Percentiles rank a stretch among this genome's conserved stretches.
phyloP scores from a whole-genome alignment of 805 yeast species.

The Metschnikowia kunwiensis region DNA sequence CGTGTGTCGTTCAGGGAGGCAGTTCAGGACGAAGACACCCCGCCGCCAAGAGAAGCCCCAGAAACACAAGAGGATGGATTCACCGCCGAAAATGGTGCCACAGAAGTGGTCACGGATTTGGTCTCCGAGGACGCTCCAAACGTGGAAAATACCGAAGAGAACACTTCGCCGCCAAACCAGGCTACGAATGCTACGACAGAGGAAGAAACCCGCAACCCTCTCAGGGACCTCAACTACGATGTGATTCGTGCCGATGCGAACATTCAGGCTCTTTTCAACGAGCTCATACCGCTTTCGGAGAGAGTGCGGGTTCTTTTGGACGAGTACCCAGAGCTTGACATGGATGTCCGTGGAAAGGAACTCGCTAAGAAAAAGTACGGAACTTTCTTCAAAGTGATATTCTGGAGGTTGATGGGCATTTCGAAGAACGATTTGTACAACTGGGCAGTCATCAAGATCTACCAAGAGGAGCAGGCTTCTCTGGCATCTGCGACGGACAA shows the following conservation, averaged over 20 bases:
- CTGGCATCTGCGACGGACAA: background rate
- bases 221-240: conserved; percentile 26
- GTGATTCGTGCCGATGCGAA: conserved; percentile 37
- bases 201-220: background rate
- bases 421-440: conserved; percentile 45
- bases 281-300: conserved; percentile 39
- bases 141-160: background rate
- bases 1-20: background rate
- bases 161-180: background rate
- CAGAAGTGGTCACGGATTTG: background rate
- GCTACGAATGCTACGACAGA: background rate
- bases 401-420: conserved; percentile 61
- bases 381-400: conserved; percentile 30
- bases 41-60: too few species aligned
- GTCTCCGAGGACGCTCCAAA: background rate
- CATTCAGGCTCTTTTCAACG: conserved; percentile 37
- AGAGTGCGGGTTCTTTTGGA: conserved; percentile 40
- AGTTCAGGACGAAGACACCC: background rate
- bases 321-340: conserved; percentile 29
- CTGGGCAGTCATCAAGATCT: conserved; percentile 42
- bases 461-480: conserved; percentile 13
- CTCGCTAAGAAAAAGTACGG: conserved; percentile 35
- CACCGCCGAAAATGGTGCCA: background rate
- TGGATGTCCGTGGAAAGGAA: conserved; percentile 45
- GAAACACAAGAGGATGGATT: background rate